phyloP scores from a whole-genome alignment of 441 rosid species.

The Dalechampia spathulata region DNA sequence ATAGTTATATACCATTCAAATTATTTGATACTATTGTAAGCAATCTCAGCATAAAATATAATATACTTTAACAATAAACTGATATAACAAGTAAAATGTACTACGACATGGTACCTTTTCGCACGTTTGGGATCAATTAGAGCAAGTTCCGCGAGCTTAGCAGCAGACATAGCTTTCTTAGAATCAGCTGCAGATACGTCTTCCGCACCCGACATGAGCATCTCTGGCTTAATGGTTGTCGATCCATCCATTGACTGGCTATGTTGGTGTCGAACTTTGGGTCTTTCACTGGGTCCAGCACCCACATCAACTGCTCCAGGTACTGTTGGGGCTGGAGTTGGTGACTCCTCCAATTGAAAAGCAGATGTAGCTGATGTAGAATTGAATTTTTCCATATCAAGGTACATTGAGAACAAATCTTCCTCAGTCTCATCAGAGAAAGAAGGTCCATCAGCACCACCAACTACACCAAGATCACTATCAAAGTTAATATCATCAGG shows the following conservation, averaged over 20 bases:
- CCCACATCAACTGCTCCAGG: constrained; percentile 20
- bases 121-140: constrained; percentile 97
- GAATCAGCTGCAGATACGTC: constrained; percentile 51
- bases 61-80: background rate
- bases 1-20: too few relatives aligned
- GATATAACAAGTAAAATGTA: background rate
- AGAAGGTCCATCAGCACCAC: constrained; percentile 82
- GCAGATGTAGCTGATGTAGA: constrained; percentile 64
- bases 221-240: constrained; percentile 65
- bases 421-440: constrained; percentile 92
- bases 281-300: constrained; percentile 48
- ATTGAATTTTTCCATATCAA: constrained; percentile 92
- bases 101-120: constrained; percentile 48
- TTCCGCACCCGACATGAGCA: constrained; percentile 76
- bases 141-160: constrained; percentile 98
- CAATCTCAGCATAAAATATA: background rate
- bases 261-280: constrained; percentile 87
- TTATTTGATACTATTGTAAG: too few relatives aligned
- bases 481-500: constrained; percentile 96
- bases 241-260: constrained; percentile 98
- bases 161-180: constrained; percentile 89
- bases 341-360: constrained; percentile 60
- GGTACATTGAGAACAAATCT: constrained; percentile 78
- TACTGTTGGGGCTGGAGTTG: constrained; percentile 19
- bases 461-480: constrained; percentile 89